Base-by-base conservation (phyloP, 2,329 filamentous ascomycete genomes). In the Atkinsonella texensis region DNA sequence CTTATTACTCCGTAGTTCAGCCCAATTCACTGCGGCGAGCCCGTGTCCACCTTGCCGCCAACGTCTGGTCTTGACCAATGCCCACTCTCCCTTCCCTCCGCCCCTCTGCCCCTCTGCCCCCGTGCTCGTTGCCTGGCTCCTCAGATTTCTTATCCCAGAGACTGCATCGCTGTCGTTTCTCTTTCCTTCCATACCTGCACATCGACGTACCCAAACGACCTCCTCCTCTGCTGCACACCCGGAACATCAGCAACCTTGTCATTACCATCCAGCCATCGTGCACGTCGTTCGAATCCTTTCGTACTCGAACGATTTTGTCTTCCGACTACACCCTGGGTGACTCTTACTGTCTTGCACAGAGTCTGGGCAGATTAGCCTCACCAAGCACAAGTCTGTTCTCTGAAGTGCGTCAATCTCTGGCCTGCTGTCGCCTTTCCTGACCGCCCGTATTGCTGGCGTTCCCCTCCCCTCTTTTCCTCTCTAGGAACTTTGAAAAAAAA, bases 361-460 rank as follows among this genome's bases (percentile, higher is more conserved):
- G 52, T 56, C 56, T 56, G 59, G 56, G 58, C 52, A 46, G 17
- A 50, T 43, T 39, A 4, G 40, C 32, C 31, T 23, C 40, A 32
- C 53, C 49, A 33, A 53, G 44, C 46, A 54, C 48, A 48, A 48
- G 44, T 52, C 49, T 50, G 52, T 53, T 57, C 52, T 52, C 59
- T 58, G 54, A 50, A 56, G 65, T 67, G 57, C 62, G 61, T 63
- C 56, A 52, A 55, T 46, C 54, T 50, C 54, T 50, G 48, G 47
- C 53, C 55, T 59, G 51, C 54, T 33, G 49, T 48, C 52, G 35
- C 56, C 56, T 41, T 17, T 31, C 20, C 52, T 56, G 49, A 46
- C 53, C 45, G 50, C 53, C 50, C 45, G 51, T 53, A 43, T 48
- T 35, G 48, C 51, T 41, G 47, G 46, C 23, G 28, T 46, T 46